Base-by-base conservation (phyloP, 208 protist species). In the Blechomonas ayalai region DNA sequence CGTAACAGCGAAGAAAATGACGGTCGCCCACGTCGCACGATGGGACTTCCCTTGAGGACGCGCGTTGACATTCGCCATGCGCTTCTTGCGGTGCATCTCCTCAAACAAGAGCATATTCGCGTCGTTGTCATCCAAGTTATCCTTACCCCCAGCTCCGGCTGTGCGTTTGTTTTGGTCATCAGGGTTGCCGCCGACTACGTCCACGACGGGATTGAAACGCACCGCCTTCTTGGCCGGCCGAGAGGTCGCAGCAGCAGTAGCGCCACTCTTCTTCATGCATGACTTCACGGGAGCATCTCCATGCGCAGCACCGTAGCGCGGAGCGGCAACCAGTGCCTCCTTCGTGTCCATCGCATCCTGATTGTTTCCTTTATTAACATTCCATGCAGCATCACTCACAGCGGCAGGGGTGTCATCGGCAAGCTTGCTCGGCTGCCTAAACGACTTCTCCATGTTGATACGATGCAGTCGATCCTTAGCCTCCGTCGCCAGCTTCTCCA, bases 401-500 rank as follows among this genome's bases (percentile, higher is more conserved):
- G n/a, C n/a, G n/a, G n/a, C n/a, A n/a, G n/a, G n/a, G n/a, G n/a
- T n/a, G n/a, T n/a, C n/a, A n/a, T n/a, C n/a, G n/a, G n/a, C n/a
- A 42, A 10, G 15, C 15, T 16, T 42, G 37, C 37, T 10, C 37
- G 7, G 4, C 39, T 6, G 27, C 6, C 25, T 40, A 20, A 24
- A 8, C 12, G 34, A 32, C 33, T 59, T 59, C 43, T 59, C 43
- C 33, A 45, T 37, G 23, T 53, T 29, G 22, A 53, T 53, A 5
- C 44, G 35, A 19, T 53, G 47, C 18, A 32, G 44, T 19, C 47
- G 29, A 29, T 53, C 47, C 47, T 53, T 53, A n/a, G 47, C 47
- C 35, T 53, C 47, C 19, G 52, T 52, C 15, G 52, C 52, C 20
- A 59, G 42, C 50, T 31, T 52, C 48, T 54, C 57, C 16, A 64